phyloP scores from a whole-genome alignment of 2,329 filamentous ascomycete genomes.

The Cryphonectria radicalis region DNA sequence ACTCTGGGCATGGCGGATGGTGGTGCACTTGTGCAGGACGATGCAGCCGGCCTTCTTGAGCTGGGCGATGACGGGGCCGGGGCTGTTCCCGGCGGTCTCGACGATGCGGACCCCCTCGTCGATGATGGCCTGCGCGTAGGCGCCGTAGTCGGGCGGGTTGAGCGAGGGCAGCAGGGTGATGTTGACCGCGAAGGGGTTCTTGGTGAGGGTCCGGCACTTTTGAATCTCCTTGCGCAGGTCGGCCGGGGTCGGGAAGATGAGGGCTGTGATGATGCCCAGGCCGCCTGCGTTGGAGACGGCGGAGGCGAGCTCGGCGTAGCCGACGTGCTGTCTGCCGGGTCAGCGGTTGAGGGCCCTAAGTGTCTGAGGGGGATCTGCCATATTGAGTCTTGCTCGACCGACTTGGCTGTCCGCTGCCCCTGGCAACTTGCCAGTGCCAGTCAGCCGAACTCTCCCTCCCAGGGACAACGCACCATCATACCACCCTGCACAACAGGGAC shows the following conservation, averaged over 20 bases:
- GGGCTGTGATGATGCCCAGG: constrained; percentile 79
- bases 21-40: constrained; percentile 94
- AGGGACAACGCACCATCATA: constrained; percentile 54
- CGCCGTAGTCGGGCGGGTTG: constrained; percentile 87
- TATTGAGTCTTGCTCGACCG: background rate
- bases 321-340: constrained; percentile 65
- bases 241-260: constrained; percentile 91
- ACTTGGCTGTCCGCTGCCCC: background rate
- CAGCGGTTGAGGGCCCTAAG: background rate
- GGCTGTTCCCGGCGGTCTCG: constrained; percentile 65
- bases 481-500: constrained; percentile 84
- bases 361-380: background rate
- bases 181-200: constrained; percentile 87
- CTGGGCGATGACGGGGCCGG: constrained; percentile 86
- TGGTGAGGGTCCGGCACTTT: constrained; percentile 79
- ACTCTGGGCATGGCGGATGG: constrained; percentile 88
- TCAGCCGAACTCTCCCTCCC: constrained; percentile 21
- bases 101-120: constrained; percentile 91
- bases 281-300: constrained; percentile 83
- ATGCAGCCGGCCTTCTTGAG: constrained; percentile 75
- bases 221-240: constrained; percentile 93
- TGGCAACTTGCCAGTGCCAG: constrained; percentile 10
- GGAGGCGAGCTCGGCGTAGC: constrained; percentile 77
- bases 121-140: constrained; percentile 90
- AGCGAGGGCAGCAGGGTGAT: constrained; percentile 90